Evolutionary conservation across 208 protist species (phyloP).

Genomic region (Blechomonas ayalai): DNA sequence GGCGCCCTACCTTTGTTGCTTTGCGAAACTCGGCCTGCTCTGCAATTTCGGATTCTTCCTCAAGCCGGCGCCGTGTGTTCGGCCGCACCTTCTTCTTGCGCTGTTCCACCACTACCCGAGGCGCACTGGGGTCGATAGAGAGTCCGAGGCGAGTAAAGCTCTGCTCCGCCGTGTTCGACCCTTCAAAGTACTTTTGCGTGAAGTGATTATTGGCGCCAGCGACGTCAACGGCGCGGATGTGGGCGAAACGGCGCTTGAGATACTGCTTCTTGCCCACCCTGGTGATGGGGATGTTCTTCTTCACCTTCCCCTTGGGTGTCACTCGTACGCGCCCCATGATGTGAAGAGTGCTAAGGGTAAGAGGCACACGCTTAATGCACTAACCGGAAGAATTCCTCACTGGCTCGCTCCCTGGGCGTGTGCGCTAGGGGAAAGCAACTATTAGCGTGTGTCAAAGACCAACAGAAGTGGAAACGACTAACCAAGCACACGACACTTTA

Average conservation of each 20-base stretch:
- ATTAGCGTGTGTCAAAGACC: conserved; percentile 5
- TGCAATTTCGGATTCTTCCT: conserved; percentile 40
- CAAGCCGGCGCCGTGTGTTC: conserved; percentile 25
- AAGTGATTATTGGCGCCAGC: conserved; percentile 71
- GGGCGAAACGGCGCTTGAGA: conserved; percentile 74
- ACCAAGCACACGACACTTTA: too few species aligned
- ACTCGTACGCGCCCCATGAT: conserved; percentile 74
- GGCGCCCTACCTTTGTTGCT: conserved; percentile 36
- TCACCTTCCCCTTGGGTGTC: conserved; percentile 73
- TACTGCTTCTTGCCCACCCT: conserved; percentile 81
- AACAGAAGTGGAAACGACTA: conserved; percentile 3
- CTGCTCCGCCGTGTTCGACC: conserved; percentile 50
- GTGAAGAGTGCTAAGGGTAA: too few species aligned
- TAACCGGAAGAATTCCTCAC: too few species aligned
- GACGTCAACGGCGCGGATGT: conserved; percentile 57
- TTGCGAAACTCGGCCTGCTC: conserved; percentile 18
- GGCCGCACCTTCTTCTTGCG: conserved; percentile 43
- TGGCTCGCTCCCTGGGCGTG: too few species aligned
- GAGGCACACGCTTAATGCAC: too few species aligned
- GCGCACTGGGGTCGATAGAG: conserved; percentile 45
- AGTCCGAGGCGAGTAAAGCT: conserved; percentile 75
- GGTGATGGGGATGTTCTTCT: conserved; percentile 85
- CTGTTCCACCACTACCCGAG: conserved; percentile 17
- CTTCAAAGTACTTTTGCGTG: conserved; percentile 76
- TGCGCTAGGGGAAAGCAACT: background rate